These are phyloP conservation scores for Agastache rugosa DNA, from an alignment of 257 asterid genomes.

Conservation along the genomic window DNA sequence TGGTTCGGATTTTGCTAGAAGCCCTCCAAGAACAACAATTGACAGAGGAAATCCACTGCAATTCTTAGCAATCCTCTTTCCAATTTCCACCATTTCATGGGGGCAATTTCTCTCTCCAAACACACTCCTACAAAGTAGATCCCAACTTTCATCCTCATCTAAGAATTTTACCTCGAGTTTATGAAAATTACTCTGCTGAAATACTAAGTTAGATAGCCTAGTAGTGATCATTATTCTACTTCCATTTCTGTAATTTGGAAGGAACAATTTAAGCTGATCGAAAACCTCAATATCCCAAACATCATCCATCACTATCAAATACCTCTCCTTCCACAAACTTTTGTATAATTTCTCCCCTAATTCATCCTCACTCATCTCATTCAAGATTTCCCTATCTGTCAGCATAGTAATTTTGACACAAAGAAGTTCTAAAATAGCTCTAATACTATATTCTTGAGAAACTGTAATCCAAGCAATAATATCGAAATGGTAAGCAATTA, in stretches of 20 bases:
- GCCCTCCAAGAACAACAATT: not conserved
- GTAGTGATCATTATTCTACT: constrained; percentile 11
- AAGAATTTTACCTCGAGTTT: not conserved
- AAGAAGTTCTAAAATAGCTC: not conserved
- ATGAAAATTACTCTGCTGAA: not conserved
- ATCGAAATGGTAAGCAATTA: not conserved
- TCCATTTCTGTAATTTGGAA: not conserved
- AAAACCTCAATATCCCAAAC: not conserved
- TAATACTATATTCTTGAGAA: not conserved
- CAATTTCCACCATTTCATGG: not conserved
- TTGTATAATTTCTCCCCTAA: not conserved
- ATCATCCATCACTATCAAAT: constrained; percentile 7
- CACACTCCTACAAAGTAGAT: not conserved
- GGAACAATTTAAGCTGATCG: not conserved
- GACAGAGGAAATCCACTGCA: constrained; percentile 2
- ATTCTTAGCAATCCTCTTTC: not conserved
- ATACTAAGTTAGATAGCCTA: not conserved
- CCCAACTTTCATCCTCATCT: not conserved
- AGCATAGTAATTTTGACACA: not conserved
- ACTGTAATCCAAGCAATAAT: not conserved
- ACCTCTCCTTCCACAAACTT: not conserved
- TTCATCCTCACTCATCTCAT: not conserved
- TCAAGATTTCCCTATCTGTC: not conserved
- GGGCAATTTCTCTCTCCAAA: constrained; percentile 8
- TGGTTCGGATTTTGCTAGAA: not conserved